Percentiles rank a stretch among this genome's conserved stretches.
Evolutionary conservation across 495 filamentous ascomycete species (phyloP).

Genomic region (Pyrenula massariospora): DNA sequence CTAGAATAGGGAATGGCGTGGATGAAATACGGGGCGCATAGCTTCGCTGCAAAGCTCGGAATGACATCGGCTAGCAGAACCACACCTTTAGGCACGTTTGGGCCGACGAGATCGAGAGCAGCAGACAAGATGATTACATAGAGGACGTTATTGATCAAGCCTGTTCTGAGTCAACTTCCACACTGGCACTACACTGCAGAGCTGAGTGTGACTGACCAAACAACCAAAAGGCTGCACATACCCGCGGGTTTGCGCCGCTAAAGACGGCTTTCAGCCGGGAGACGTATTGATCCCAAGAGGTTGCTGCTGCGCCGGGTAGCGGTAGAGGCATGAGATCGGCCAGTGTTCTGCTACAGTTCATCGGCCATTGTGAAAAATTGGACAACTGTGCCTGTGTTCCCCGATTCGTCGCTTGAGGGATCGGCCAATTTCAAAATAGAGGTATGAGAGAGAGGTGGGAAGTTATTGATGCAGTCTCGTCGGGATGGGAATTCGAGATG

Average conservation of each 20-base stretch:
- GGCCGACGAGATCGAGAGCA: slow-evolving; percentile 90
- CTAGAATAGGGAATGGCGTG: slow-evolving; percentile 69
- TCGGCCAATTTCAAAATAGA: too few species aligned
- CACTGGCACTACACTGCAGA: not conserved
- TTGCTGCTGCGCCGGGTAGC: too few species aligned
- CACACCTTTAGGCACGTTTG: slow-evolving; percentile 70
- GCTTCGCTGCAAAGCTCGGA: slow-evolving; percentile 78
- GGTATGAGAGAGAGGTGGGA: too few species aligned
- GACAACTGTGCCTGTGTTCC: too few species aligned
- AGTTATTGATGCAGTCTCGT: too few species aligned
- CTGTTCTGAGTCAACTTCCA: slow-evolving; percentile 28
- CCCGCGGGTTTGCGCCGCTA: not conserved
- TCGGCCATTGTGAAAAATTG: too few species aligned
- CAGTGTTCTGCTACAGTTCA: too few species aligned
- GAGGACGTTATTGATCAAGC: slow-evolving; percentile 93
- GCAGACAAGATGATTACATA: slow-evolving; percentile 95
- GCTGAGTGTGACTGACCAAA: not conserved
- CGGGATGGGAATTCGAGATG: too few species aligned
- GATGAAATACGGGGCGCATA: slow-evolving; percentile 87
- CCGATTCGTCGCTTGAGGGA: too few species aligned
- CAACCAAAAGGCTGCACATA: not conserved
- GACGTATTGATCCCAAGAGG: not conserved
- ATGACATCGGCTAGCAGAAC: slow-evolving; percentile 90
- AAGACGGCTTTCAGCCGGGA: not conserved
- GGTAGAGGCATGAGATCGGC: too few species aligned